Conservation (phyloP, 495 filamentous ascomycete species). For the Amorphotheca resinae region DNA sequence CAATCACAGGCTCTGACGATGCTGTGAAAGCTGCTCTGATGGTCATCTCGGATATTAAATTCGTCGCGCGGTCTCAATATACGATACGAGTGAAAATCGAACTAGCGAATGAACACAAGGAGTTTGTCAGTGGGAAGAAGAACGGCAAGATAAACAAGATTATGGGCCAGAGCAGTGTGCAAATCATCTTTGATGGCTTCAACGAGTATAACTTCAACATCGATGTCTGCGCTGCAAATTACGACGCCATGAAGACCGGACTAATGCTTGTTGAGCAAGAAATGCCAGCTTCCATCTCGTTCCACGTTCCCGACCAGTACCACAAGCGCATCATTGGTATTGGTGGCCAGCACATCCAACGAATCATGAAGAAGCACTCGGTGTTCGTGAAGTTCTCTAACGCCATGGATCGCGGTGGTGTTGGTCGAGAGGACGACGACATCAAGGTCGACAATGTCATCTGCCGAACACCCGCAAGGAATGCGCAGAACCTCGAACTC, state of each 20-base stretch:
- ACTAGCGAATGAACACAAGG: slow-evolving; percentile 97
- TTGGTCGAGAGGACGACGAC: slow-evolving; percentile 91
- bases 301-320: slow-evolving; percentile 99
- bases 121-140: slow-evolving; percentile 98
- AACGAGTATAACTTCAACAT: slow-evolving; percentile 99
- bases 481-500: slow-evolving; percentile 88
- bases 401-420: slow-evolving; percentile 93
- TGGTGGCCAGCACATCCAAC: slow-evolving; percentile 95
- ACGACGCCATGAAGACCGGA: slow-evolving; percentile 84
- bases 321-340: slow-evolving; percentile 99
- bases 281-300: slow-evolving; percentile 97
- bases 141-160: slow-evolving; percentile 99
- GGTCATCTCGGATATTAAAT: slow-evolving; percentile 83
- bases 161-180: slow-evolving; percentile 95
- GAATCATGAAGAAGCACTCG: slow-evolving; percentile 99
- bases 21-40: slow-evolving; percentile 86
- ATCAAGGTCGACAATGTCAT: slow-evolving; percentile 99
- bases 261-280: slow-evolving; percentile 92
- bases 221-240: slow-evolving; percentile 82
- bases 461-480: slow-evolving; percentile 91
- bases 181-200: slow-evolving; percentile 98
- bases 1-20: slow-evolving; percentile 90
- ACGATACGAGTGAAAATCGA: slow-evolving; percentile 96
- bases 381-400: slow-evolving; percentile 99
- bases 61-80: slow-evolving; percentile 75